Conservation (phyloP, 108 stramenopile species). For the Asterionellopsis glacialis region DNA sequence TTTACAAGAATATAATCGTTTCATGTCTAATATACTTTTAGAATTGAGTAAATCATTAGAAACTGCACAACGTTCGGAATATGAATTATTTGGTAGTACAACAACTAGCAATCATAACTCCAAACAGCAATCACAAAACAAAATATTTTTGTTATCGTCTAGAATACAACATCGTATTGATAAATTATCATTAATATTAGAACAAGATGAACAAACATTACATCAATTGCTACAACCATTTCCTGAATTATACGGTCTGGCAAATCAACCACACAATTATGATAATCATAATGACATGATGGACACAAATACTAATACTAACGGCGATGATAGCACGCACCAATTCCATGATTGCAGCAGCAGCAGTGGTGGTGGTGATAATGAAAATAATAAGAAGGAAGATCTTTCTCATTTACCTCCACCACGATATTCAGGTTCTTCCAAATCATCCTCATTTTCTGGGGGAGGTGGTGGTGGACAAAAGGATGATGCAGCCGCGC, state of each 20-base stretch:
- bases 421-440: not conserved
- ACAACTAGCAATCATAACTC: too few relatives aligned
- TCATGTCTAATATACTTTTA: slow-evolving; percentile 8
- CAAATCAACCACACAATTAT: slow-evolving; percentile 1
- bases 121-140: not conserved
- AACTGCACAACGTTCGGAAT: slow-evolving; percentile 16
- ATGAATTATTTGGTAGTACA: not conserved
- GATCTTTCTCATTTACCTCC: not conserved
- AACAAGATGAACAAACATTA: slow-evolving; percentile 27
- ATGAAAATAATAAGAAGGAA: not conserved
- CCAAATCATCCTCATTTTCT: not conserved
- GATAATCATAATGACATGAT: not conserved
- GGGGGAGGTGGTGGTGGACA: not conserved
- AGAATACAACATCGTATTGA: slow-evolving; percentile 25
- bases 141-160: slow-evolving; percentile 8
- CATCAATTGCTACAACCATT: slow-evolving; percentile 21
- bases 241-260: slow-evolving; percentile 5
- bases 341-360: not conserved
- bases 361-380: not conserved
- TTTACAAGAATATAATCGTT: not conserved
- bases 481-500: not conserved
- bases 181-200: slow-evolving; percentile 19
- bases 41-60: slow-evolving; percentile 34
- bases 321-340: not conserved
- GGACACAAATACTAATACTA: not conserved